Evolutionary conservation across 257 asterid genomes (phyloP).

Genomic region (Nicotiana undulata): DNA sequence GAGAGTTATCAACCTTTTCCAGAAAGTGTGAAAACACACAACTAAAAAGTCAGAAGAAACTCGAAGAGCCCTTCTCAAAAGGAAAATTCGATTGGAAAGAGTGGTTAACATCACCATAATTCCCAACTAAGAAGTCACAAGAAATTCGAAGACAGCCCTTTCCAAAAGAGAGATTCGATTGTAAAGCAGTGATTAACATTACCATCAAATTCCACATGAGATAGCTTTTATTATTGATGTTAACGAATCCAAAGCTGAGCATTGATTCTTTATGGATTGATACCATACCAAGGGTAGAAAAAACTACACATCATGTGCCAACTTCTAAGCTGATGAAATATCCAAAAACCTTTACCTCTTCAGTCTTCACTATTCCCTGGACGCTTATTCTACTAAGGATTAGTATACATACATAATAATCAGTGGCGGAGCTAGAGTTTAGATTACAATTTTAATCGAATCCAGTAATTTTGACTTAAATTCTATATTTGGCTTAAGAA

Average conservation of each 20-base stretch:
- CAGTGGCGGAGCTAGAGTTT: no score
- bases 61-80: not conserved
- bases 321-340: not conserved
- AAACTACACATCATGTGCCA: not conserved
- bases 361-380: not conserved
- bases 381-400: no score
- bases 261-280: not conserved
- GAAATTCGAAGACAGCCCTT: not conserved
- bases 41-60: not conserved
- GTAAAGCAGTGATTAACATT: not conserved
- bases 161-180: not conserved
- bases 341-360: not conserved
- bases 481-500: no score
- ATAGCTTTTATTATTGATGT: conserved; percentile 1
- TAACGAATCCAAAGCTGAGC: not conserved
- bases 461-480: no score
- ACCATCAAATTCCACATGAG: conserved; percentile 3
- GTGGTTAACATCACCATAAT: not conserved
- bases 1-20: not conserved
- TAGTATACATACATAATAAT: not conserved
- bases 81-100: not conserved
- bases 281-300: not conserved
- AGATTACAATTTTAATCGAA: no score
- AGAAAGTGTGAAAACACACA: not conserved
- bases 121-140: not conserved